Base-by-base conservation (phyloP, 345 rosid genomes). In the Moringa oleifera region DNA sequence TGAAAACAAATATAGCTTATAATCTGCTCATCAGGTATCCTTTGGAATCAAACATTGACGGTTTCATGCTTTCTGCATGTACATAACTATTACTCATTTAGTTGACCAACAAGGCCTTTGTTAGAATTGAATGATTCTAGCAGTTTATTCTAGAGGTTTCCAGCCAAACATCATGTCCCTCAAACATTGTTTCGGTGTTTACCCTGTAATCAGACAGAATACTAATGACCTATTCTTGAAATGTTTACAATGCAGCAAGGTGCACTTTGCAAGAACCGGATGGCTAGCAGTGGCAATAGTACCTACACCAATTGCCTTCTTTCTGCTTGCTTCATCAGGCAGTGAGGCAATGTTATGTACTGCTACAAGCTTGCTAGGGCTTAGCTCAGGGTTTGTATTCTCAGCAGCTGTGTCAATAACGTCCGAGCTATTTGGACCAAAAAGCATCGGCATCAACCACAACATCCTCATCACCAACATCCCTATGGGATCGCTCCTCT, bases 401-500 rank as follows among this genome's bases (percentile, higher is more conserved):
- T 72, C 97, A 2, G 86, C 94, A 2, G 91, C 97, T 0, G 94
- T 91, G 7, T 84, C 96, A 15, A 73, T 91, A 63, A 91, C 97
- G 10, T 86, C 94, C 0, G 97, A 91, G 63, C 88, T 91, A 24
- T 91, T 91, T 47, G 94, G 97, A 31, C 85, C 87, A 3, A 83
- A 85, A 54, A 91, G 87, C 23, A 82, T 68, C 4, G 81, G 91
- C n/a, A 82, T 91, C 58, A 88, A 91, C 80, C 96, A 88, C 74
- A 91, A 91, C 81, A 84, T 91, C 61, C 91, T 91, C 67, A 86
- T 86, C 53, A 91, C 94, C 65, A 91, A 91, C 80, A 86, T 91
- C 61, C 97, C 96, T 0, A 62, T 91, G n/a, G 96, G 97, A 53
- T 91, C 97, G 0, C 75, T 88, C 53, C 58, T 91, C 23, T 91